These are phyloP conservation scores for Eustoma russellianum DNA, from an alignment of 257 asterid genomes.

Conservation along the genomic window DNA sequence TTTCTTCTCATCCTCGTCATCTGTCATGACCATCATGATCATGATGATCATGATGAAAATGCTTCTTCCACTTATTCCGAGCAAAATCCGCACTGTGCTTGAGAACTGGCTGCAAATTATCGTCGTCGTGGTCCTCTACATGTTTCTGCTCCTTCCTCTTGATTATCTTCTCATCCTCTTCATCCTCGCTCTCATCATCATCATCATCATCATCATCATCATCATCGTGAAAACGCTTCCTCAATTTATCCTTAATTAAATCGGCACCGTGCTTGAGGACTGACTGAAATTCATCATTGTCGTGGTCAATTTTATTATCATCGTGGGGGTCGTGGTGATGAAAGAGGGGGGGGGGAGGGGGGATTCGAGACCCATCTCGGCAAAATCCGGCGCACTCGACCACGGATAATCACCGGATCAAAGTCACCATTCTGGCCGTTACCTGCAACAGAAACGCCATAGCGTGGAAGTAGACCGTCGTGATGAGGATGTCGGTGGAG, in stretches of 20 bases:
- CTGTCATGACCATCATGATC: constrained; percentile 11
- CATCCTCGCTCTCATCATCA: constrained; percentile 9
- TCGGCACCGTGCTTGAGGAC: constrained; percentile 5
- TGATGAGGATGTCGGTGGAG: constrained; percentile 24
- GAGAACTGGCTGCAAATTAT: not conserved
- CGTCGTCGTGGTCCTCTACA: too few relatives aligned
- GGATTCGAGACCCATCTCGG: constrained; percentile 20
- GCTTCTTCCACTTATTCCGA: constrained; percentile 21
- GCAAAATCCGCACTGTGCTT: constrained; percentile 14
- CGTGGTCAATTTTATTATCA: constrained; percentile 9
- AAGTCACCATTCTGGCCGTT: constrained; percentile 31
- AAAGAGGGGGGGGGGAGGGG: constrained; percentile 19
- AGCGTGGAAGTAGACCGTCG: constrained; percentile 22
- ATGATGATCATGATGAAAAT: constrained; percentile 4
- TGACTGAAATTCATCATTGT: not conserved
- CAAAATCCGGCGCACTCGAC: constrained; percentile 14
- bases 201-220: not conserved
- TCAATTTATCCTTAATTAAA: constrained; percentile 18
- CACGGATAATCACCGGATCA: constrained; percentile 13
- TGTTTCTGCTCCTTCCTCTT: not conserved
- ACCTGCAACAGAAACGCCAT: constrained; percentile 33
- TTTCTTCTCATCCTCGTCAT: not conserved
- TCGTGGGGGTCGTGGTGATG: constrained; percentile 16
- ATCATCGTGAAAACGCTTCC: constrained; percentile 14
- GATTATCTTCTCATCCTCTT: not conserved